Base-by-base conservation (phyloP, 306 rosid genomes). In the Hylodesmum podocarpum region DNA sequence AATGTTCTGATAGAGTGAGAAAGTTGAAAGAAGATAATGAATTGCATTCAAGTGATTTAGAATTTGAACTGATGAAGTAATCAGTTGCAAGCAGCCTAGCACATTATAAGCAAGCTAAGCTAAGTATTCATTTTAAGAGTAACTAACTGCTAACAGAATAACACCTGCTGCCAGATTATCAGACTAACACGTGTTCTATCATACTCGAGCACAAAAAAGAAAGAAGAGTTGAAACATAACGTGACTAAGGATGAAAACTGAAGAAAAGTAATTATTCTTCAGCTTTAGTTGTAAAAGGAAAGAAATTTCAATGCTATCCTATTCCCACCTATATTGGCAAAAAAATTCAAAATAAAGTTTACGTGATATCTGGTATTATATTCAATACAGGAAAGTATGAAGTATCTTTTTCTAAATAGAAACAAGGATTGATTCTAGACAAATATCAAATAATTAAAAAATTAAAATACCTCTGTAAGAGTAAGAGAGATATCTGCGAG, bases 401-500 rank as follows among this genome's bases (percentile, higher is more conserved):
- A 57, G 29, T 59, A 34, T 33, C 33, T 16, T n/a, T n/a, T n/a
- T n/a, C n/a, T n/a, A n/a, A 47, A 58, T 10, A 78, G 22, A 12
- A 36, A 50, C 14, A 27, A 36, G 40, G 66, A 34, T 55, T 8
- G 24, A 54, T 63, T 74, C 81, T 79, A 84, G 19, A 59, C 11
- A 72, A 50, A 66, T 63, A 58, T 70, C 49, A 61, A 37, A 55
- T 59, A 77, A 19, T 22, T 51, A 43, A 46, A 57, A 36, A 47
- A 47, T 10, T 10, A 65, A 50, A 75, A 74, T 78, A 95, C 99
- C 99, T 95, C 99, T 2, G 96, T 84, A 15, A 95, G 39, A 70
- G 94, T 95, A 77, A 92, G 85, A 79, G 97, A 92, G 83, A 95
- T 88, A 29, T 95, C 94, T 37, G 87, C 86, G 63, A 95, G 89